These are phyloP conservation scores for Xylaria longipes DNA, from an alignment of 495 filamentous ascomycete species.

Conservation along the genomic window DNA sequence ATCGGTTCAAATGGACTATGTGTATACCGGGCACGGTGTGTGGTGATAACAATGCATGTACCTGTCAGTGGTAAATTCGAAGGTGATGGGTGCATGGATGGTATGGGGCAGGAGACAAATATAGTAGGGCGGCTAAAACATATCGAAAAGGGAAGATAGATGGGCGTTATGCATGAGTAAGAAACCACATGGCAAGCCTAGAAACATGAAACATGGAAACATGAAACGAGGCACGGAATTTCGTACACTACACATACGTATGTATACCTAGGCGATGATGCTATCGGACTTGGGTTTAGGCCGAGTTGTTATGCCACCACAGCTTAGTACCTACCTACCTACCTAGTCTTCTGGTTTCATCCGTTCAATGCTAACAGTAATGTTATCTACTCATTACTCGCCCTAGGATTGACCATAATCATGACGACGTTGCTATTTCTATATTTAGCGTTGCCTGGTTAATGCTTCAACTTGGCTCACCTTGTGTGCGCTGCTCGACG, in stretches of 20 bases:
- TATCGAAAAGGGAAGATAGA: not conserved
- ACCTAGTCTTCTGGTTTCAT: constrained; percentile 3
- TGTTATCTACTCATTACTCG: constrained; percentile 2
- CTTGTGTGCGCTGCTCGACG: not conserved
- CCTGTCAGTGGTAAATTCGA: not conserved
- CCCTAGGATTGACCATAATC: not conserved
- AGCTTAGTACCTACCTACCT: not conserved
- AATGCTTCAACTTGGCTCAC: not conserved
- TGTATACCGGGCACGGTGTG: not conserved
- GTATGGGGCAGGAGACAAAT: constrained; percentile 8
- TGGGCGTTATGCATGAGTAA: not conserved
- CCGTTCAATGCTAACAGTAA: constrained; percentile 1
- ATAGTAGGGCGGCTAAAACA: constrained; percentile 25
- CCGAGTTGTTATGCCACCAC: too few species aligned
- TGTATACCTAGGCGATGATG: constrained; percentile 15
- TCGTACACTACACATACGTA: not conserved
- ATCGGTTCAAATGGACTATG: not conserved
- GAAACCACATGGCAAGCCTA: constrained; percentile 28
- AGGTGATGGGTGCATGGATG: not conserved
- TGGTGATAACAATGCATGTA: not conserved
- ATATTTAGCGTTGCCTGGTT: constrained; percentile 1
- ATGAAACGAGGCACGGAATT: constrained; percentile 31
- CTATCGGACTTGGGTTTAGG: too few species aligned
- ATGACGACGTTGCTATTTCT: not conserved
- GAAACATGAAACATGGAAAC: constrained; percentile 42